Evolutionary conservation across 2,329 filamentous ascomycete genomes (phyloP), one percentile per base, ranked within the genome.

Genomic region (Hirsutella rhossiliensis): DNA sequence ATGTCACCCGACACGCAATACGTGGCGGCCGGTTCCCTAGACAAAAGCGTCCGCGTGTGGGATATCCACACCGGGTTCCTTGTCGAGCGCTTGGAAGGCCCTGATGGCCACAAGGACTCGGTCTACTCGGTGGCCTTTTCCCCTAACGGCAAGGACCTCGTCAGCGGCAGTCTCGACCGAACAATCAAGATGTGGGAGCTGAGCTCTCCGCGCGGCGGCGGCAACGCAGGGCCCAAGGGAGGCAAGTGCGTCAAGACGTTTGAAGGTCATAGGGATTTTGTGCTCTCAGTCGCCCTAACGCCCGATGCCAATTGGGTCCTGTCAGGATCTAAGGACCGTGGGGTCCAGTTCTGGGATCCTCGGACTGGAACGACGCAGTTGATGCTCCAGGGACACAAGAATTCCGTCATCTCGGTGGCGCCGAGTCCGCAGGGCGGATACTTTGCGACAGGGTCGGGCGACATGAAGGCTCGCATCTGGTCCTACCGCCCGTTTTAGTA

Each of bases 111-210:
- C 71, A 94, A 94, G 66, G 92, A 98, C 50, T 94, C 86, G 54
- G 92, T 97, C 19, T 97, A 97, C 64, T 90, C 84, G 12, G 92
- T 98, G 19, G 90, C 92, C 0, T 98, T 98, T 64, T 89, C 89
- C 13, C 92, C 92, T 27, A 90, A 85, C 55, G 90, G 90, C 48
- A 85, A 88, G 56, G 87, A 94, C 53, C 80, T 98, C 36, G 90
- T 97, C 58, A 94, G 85, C 56, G 92, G 92, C 50, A 94, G 85
- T 73, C 70, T 97, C 54, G 92, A 98, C 63, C 94, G 94, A 73
- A 97, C 90, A 0, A 97, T 97, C 72, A 95, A 96, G 72, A 94
- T 97, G 84, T 98, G 92, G 89, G 89, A 96, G 69, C 75, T 98
- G 42, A 82, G 77, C 44, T 77, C 84, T 19, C 78, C 82, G 38